Base-by-base conservation (phyloP, 129 eudicot genomes). In the Artemisia tridentata region DNA sequence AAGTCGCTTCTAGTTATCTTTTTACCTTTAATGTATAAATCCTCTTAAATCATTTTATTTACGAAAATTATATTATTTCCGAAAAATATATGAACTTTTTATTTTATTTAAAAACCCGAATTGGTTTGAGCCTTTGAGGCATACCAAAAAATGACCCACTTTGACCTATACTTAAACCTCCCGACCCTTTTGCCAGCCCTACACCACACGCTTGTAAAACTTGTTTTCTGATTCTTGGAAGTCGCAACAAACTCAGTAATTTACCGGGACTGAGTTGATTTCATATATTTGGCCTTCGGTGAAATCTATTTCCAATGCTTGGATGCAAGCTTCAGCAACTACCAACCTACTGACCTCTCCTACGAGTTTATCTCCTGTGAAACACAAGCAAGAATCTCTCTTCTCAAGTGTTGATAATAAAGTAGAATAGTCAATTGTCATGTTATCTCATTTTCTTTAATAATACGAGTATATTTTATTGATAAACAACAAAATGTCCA, bases 321-420 rank as follows among this genome's bases (percentile, higher is more conserved):
- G 97, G 76, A 95, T 80, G 74, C 99, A 95, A 71, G 99, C 99
- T 82, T 95, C 99, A 19, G 99, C 99, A 73, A 95, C 99, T 20
- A 95, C 99, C 74, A 90, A 83, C 81, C 99, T 85, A 68, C 99
- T 95, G 61, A 84, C 99, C 82, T 95, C 99, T 17, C 99, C 99
- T 53, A 95, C 97, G 17, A 95, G 96, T 68, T 85, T 95, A 84
- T 95, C 99, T 62, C 99, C 99, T 95, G 78, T 1, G 20, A 83
- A 46, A 13, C 75, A 75, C 77, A 61, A 47, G 31, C 49, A 73
- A 66, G 23, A 38, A 38, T 38, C 45, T 38, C 2, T 38, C 45
- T 38, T 11, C 10, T 38, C 45, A 38, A 7, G 11, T 38, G 45
- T 38, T 38, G 45, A 1, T 38, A 38, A 38, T 7, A 1, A 38